Conservation (phyloP, 2,329 filamentous ascomycete genomes). For the Cercospora brassicicola region DNA sequence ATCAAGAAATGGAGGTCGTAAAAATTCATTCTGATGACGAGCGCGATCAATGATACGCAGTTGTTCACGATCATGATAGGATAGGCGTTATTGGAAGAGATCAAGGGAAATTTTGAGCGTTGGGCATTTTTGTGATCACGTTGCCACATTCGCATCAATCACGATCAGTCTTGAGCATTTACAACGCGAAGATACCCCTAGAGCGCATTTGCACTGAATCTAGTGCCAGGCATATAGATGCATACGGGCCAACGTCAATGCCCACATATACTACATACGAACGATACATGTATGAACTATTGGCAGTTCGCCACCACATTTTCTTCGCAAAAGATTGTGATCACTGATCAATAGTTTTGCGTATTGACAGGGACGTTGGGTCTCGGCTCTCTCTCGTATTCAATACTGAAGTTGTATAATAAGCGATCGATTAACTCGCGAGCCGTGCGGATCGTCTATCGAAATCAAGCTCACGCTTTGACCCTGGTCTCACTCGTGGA, state of each 20-base stretch:
- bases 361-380: background rate
- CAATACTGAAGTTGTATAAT: background rate
- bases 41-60: background rate
- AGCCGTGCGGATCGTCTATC: background rate
- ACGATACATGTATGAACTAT: background rate
- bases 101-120: background rate
- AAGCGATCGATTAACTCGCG: conserved; percentile 3
- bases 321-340: background rate
- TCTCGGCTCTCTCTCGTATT: background rate
- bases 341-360: background rate
- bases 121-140: background rate
- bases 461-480: conserved; percentile 6
- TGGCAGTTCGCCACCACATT: background rate
- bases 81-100: background rate
- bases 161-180: background rate
- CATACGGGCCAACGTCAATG: background rate
- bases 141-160: background rate
- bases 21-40: background rate
- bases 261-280: background rate
- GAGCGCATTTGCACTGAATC: background rate
- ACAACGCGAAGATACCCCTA: conserved; percentile 6
- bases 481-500: background rate
- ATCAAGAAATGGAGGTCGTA: background rate
- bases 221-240: background rate
- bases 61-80: background rate